phyloP scores from a whole-genome alignment of 106 monocot genomes.

The Allium sativum region DNA sequence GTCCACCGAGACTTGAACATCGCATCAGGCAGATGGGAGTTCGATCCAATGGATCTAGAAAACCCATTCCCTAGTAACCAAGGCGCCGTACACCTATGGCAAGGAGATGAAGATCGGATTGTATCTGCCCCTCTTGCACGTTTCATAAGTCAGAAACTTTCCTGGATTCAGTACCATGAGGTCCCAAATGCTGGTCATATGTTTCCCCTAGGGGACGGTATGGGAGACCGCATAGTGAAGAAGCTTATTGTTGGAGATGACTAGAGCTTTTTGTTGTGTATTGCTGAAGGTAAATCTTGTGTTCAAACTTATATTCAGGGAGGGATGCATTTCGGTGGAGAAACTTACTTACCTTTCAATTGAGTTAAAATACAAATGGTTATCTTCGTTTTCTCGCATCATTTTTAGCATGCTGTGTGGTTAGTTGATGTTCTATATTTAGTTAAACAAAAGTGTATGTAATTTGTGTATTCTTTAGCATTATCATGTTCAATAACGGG shows the following conservation, averaged over 20 bases:
- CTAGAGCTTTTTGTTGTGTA: neutral
- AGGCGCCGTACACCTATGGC: constrained; percentile 53
- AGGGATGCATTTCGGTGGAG: too few species aligned
- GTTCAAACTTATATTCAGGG: too few species aligned
- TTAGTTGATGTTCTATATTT: too few species aligned
- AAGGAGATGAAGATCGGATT: constrained; percentile 36
- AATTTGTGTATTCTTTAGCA: too few species aligned
- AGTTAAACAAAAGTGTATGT: too few species aligned
- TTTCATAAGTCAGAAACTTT: constrained; percentile 30
- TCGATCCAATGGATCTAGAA: constrained; percentile 50
- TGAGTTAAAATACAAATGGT: too few species aligned
- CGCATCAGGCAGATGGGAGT: constrained; percentile 51
- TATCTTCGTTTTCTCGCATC: too few species aligned
- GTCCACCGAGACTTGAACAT: constrained; percentile 51
- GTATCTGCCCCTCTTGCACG: constrained; percentile 24
- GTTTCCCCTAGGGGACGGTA: constrained; percentile 38
- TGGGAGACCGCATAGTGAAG: constrained; percentile 38
- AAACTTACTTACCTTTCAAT: too few species aligned
- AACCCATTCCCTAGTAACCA: constrained; percentile 38
- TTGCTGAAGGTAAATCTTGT: too few species aligned
- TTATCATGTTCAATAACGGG: too few species aligned
- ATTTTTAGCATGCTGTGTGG: too few species aligned
- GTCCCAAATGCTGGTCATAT: constrained; percentile 41
- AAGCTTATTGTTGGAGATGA: constrained; percentile 23
- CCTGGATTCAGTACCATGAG: constrained; percentile 59